phyloP scores from a whole-genome alignment of 2,329 filamentous ascomycete genomes.

The Penicillium sclerotigenum region DNA sequence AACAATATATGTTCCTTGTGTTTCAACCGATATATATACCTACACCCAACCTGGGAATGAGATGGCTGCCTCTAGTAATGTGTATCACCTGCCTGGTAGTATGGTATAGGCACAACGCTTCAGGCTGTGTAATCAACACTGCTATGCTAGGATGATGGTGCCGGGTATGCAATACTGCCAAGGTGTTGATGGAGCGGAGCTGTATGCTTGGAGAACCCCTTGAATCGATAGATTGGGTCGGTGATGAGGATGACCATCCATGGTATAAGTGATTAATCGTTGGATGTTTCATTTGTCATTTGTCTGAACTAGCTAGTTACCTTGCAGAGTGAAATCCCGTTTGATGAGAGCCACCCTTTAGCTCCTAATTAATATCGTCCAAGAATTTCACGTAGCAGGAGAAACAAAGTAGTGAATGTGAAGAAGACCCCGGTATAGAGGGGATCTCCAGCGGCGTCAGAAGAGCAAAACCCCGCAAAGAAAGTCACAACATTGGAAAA shows the following conservation, averaged over 20 bases:
- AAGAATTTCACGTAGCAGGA: background rate
- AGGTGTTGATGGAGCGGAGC: constrained; percentile 43
- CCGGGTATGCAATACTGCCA: constrained; percentile 42
- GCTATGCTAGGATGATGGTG: constrained; percentile 40
- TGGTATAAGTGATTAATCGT: background rate
- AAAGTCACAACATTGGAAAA: background rate
- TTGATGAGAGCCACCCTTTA: background rate
- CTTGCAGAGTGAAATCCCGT: background rate
- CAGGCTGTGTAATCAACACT: background rate
- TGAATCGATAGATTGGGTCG: constrained; percentile 42
- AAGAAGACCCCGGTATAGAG: too few species aligned
- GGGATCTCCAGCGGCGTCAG: background rate
- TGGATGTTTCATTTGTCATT: background rate
- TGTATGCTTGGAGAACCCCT: constrained; percentile 45
- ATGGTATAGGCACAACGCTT: background rate
- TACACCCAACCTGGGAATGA: background rate
- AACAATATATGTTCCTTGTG: background rate
- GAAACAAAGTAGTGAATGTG: background rate
- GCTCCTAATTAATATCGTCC: background rate
- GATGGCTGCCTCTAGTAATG: background rate
- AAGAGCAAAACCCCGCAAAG: background rate
- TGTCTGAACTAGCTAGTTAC: constrained; percentile 1
- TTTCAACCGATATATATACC: background rate
- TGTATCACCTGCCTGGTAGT: background rate
- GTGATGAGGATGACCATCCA: constrained; percentile 26